These are phyloP conservation scores for Physcia stellaris DNA, from an alignment of 495 filamentous ascomycete genomes.

Conservation along the genomic window DNA sequence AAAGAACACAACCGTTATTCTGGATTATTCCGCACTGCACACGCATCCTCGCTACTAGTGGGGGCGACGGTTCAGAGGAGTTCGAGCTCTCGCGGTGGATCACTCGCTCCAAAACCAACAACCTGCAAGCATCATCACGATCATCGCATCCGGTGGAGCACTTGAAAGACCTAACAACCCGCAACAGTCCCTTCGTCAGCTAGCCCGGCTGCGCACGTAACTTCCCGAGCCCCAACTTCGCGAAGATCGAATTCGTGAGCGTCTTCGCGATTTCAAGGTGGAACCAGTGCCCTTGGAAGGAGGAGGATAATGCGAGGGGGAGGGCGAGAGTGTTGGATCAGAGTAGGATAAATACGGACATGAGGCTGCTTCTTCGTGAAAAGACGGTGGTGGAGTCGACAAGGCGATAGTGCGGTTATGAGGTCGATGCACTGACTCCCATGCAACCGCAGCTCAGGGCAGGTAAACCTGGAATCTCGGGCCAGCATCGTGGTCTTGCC, in stretches of 20 bases:
- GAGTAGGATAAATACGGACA: slow-evolving; percentile 1
- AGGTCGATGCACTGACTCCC: no score
- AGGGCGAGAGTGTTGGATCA: slow-evolving; percentile 4
- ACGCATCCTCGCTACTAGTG: slow-evolving; percentile 27
- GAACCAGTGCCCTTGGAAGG: slow-evolving; percentile 1
- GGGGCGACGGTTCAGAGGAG: slow-evolving; percentile 21
- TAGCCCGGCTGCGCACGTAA: slow-evolving; percentile 3
- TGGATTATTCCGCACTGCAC: slow-evolving; percentile 25
- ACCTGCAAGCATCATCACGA: background rate
- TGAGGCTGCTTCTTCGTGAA: slow-evolving; percentile 4
- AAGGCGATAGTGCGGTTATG: background rate
- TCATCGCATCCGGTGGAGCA: slow-evolving; percentile 1
- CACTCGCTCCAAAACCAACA: background rate
- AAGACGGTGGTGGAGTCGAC: slow-evolving; percentile 3
- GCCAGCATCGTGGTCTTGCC: no score
- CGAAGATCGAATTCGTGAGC: slow-evolving; percentile 3
- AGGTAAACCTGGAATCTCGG: no score
- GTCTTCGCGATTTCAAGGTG: slow-evolving; percentile 3
- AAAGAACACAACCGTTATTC: slow-evolving; percentile 18
- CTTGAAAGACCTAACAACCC: slow-evolving; percentile 1
- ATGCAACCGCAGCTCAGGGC: no score
- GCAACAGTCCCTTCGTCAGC: slow-evolving; percentile 2
- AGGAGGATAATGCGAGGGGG: slow-evolving; percentile 1
- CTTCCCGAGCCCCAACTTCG: background rate
- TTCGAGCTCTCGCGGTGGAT: slow-evolving; percentile 21